Evolutionary conservation across 2,329 filamentous ascomycete genomes (phyloP), one percentile per base, ranked within the genome.

Genomic region (Didymella exigua): DNA sequence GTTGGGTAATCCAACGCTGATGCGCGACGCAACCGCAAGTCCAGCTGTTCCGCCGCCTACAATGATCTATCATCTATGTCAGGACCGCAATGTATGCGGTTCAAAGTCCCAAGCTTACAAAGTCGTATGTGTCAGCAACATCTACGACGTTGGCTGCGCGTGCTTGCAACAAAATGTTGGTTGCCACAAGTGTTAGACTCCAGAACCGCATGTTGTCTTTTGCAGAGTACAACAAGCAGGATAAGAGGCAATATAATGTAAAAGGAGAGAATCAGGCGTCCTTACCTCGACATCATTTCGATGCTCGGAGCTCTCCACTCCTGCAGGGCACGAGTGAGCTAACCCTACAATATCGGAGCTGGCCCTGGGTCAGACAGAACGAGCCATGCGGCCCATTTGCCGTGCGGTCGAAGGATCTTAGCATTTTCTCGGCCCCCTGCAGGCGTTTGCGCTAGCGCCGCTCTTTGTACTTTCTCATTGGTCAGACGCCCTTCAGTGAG

Each of bases 1-100:
- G 7, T 67, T 38, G 18, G 67, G 64, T 10, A 70, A 45, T 7
- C 72, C 71, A n/a, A 65, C 52, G 44, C 73, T 70, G 16, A 79
- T 62, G 23, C 67, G 67, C 6, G 67, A 67, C 37, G 67, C 65
- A 18, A 70, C 63, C 4, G 66, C 67, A n/a, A 70, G 64, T 6
- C 67, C 67, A 41, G 67, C 67, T 53, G 64, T 69, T 33, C 67
- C 67, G 2, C 66, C 67, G 23, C 65, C 65, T n/a, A 68, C 46
- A 2, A 69, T 19, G 5, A 66, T 42, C 63, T 68, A 24, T 21
- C 16, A 8, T 16, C 1, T 19, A 40, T 3, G 27, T 58, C 21
- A 58, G 44, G 40, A 3, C 18, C 34, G 33, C 4, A 21, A 2
- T 24, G 1, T 11, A n/a, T 23, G 21, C 23, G 14, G n/a, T 24